Evolutionary conservation across 768 basidiomycete genomes (phyloP).

Genomic region (Tulasnella sp.): DNA sequence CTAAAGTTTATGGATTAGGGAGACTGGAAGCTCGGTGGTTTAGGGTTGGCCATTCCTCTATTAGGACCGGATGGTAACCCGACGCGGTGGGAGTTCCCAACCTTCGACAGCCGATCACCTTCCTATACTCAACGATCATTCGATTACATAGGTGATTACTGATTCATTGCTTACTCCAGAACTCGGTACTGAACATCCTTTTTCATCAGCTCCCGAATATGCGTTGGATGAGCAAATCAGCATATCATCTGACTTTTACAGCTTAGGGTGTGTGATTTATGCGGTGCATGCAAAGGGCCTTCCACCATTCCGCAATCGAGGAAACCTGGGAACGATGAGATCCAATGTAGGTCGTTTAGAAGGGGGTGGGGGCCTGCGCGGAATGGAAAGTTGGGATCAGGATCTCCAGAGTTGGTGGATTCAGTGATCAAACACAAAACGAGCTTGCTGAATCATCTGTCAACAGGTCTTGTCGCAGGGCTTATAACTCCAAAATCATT

Average conservation of each 20-base stretch:
- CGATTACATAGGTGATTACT: constrained; percentile 74
- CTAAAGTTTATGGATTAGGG: constrained; percentile 39
- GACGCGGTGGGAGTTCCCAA: constrained; percentile 82
- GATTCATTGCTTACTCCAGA: background rate
- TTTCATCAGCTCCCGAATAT: constrained; percentile 72
- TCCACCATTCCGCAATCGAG: constrained; percentile 79
- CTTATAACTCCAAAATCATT: constrained; percentile 70
- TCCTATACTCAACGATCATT: constrained; percentile 79
- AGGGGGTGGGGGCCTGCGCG: constrained; percentile 29
- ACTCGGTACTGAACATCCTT: background rate
- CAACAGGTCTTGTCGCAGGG: constrained; percentile 57
- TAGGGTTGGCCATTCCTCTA: constrained; percentile 76
- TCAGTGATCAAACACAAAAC: constrained; percentile 2
- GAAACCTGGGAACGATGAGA: constrained; percentile 51
- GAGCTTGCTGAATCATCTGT: constrained; percentile 9
- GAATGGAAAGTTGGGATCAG: constrained; percentile 50
- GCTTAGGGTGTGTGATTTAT: constrained; percentile 81
- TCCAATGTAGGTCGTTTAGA: constrained; percentile 50
- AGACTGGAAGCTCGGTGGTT: constrained; percentile 93
- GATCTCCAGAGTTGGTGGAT: constrained; percentile 54
- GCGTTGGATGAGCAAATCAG: constrained; percentile 76
- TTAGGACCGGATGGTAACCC: constrained; percentile 52
- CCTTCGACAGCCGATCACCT: constrained; percentile 69
- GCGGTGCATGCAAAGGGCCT: constrained; percentile 77
- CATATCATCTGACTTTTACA: constrained; percentile 85